phyloP scores from a whole-genome alignment of 2,329 filamentous ascomycete species.

The Madurella fahalii region DNA sequence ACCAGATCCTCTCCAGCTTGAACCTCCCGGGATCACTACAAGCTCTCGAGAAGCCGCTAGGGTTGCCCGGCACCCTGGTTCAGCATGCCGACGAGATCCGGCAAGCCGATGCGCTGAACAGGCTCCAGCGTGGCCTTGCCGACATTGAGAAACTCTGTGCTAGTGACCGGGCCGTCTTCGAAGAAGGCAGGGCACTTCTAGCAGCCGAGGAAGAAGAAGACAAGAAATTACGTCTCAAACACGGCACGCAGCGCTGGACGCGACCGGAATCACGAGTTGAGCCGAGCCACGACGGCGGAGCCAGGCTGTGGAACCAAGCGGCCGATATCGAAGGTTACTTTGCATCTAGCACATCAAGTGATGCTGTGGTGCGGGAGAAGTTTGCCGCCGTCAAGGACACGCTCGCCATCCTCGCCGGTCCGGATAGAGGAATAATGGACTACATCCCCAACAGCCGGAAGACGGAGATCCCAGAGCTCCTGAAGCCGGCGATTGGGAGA shows the following conservation, averaged over 20 bases:
- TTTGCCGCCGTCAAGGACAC: slow-evolving; percentile 70
- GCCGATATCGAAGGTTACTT: slow-evolving; percentile 85
- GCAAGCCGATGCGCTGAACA: slow-evolving; percentile 79
- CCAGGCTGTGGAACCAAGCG: slow-evolving; percentile 69
- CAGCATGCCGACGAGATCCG: slow-evolving; percentile 92
- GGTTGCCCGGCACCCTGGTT: slow-evolving; percentile 76
- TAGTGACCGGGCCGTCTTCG: slow-evolving; percentile 71
- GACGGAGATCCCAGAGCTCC: slow-evolving; percentile 71
- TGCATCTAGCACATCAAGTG: slow-evolving; percentile 55
- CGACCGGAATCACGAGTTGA: slow-evolving; percentile 67
- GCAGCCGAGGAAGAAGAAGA: slow-evolving; percentile 82
- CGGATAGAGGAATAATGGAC: slow-evolving; percentile 76
- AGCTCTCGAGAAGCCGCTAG: slow-evolving; percentile 89
- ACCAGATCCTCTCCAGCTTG: slow-evolving; percentile 73
- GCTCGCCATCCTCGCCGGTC: slow-evolving; percentile 71
- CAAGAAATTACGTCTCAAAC: slow-evolving; percentile 66
- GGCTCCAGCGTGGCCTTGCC: slow-evolving; percentile 73
- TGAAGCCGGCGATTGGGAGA: slow-evolving; percentile 74
- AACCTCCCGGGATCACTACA: slow-evolving; percentile 91
- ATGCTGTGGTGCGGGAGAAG: slow-evolving; percentile 67
- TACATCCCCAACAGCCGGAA: slow-evolving; percentile 84
- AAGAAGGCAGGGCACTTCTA: slow-evolving; percentile 76
- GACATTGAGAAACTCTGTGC: slow-evolving; percentile 88
- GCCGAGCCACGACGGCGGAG: slow-evolving; percentile 44
- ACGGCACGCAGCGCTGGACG: slow-evolving; percentile 82